These are phyloP conservation scores for Ogataea methanolica DNA, from an alignment of 805 yeast species.

Conservation along the genomic window DNA sequence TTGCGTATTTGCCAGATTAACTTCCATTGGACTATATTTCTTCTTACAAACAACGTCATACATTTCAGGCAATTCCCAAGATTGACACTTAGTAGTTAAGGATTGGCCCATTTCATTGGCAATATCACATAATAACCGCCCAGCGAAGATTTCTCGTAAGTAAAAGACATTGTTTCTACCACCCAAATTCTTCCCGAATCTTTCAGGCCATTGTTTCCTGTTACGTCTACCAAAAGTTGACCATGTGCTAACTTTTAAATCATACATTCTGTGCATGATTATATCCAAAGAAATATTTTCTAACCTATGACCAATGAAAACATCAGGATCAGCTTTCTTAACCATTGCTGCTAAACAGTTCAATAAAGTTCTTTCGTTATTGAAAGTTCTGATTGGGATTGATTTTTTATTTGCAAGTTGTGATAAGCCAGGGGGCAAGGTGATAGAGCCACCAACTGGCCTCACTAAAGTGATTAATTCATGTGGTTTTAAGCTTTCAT, in stretches of 20 bases:
- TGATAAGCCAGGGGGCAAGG: conserved; percentile 74
- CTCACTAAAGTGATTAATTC: conserved; percentile 70
- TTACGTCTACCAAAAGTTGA: conserved; percentile 79
- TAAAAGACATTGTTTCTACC: conserved; percentile 40
- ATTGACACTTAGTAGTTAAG: conserved; percentile 83
- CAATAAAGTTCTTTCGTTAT: conserved; percentile 69
- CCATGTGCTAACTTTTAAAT: conserved; percentile 70
- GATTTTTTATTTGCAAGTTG: conserved; percentile 53
- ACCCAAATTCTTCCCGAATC: conserved; percentile 51
- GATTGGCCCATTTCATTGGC: conserved; percentile 95
- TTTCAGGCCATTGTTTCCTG: conserved; percentile 73
- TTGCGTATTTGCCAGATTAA: conserved; percentile 64
- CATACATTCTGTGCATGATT: conserved; percentile 75
- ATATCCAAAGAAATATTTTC: conserved; percentile 78
- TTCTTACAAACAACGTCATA: conserved; percentile 69
- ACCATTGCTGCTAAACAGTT: conserved; percentile 70
- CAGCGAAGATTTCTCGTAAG: conserved; percentile 70
- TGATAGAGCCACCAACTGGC: conserved; percentile 58
- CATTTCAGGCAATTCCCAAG: conserved; percentile 94
- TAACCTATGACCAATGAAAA: conserved; percentile 80
- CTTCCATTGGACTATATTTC: conserved; percentile 59
- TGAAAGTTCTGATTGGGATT: conserved; percentile 52
- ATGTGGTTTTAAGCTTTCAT: conserved; percentile 55
- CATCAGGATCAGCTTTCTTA: conserved; percentile 82
- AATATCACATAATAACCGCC: conserved; percentile 86